Conservation (phyloP, 163 green algal genomes). For the Chlorella variabilis region DNA sequence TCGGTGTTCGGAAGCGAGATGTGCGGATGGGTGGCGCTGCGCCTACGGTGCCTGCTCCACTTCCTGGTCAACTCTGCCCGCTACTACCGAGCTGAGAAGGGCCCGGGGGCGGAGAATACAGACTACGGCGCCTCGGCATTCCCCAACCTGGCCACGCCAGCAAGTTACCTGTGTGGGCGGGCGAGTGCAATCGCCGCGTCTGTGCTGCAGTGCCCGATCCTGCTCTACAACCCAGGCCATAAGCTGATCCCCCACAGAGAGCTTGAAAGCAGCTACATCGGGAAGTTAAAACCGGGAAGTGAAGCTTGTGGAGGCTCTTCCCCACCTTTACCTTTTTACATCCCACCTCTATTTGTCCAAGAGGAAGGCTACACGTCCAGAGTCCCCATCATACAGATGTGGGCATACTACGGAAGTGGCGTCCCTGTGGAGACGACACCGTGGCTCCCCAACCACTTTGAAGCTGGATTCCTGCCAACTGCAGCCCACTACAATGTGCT, state of each 20-base stretch:
- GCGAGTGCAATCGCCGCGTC: background rate
- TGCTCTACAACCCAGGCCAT: slow-evolving; percentile 1
- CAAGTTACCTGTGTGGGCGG: background rate
- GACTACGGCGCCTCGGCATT: background rate
- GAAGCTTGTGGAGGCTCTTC: too few species aligned
- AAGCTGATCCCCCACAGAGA: background rate
- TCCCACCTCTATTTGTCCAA: too few species aligned
- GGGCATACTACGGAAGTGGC: too few species aligned
- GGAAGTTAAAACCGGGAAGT: too few species aligned
- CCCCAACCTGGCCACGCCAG: background rate
- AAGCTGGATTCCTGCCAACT: too few species aligned
- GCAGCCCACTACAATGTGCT: too few species aligned
- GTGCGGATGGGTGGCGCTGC: background rate
- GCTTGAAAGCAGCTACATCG: background rate
- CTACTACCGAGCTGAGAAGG: background rate
- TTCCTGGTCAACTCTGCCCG: background rate
- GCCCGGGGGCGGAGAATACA: background rate
- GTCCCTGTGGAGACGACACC: too few species aligned
- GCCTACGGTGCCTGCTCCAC: background rate
- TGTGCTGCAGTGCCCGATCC: background rate
- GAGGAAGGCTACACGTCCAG: too few species aligned
- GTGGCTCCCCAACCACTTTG: too few species aligned
- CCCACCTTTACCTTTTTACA: too few species aligned
- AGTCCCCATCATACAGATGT: too few species aligned
- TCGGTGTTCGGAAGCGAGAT: background rate